phyloP scores from a whole-genome alignment of 495 filamentous ascomycete genomes.

The Penicillium desertorum region DNA sequence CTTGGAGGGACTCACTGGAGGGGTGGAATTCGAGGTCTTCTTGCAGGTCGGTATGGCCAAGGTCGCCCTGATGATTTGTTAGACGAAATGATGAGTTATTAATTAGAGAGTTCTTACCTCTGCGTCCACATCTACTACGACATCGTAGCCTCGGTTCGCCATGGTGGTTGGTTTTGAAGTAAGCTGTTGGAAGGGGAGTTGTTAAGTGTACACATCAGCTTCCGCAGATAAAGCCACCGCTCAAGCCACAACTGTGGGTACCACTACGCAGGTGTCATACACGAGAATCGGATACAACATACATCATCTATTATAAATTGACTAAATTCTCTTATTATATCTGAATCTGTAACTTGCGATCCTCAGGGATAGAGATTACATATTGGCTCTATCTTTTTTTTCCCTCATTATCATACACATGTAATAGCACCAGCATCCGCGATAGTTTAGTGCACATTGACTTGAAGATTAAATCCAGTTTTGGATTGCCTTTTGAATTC shows the following conservation, averaged over 20 bases:
- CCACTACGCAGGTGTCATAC: slow-evolving; percentile 2
- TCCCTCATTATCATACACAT: slow-evolving; percentile 2
- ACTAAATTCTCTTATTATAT: background rate
- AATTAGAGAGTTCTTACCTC: slow-evolving; percentile 56
- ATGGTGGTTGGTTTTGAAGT: slow-evolving; percentile 48
- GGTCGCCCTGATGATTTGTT: slow-evolving; percentile 69
- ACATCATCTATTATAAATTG: background rate
- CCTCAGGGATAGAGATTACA: background rate
- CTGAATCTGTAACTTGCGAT: background rate
- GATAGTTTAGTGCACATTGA: background rate
- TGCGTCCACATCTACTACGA: slow-evolving; percentile 93
- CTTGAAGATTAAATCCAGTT: slow-evolving; percentile 14
- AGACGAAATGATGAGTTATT: slow-evolving; percentile 10
- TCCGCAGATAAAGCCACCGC: slow-evolving; percentile 29
- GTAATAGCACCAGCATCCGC: background rate
- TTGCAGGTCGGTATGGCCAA: slow-evolving; percentile 96
- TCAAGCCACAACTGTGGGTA: slow-evolving; percentile 26
- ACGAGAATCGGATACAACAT: background rate
- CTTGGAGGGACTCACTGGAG: slow-evolving; percentile 59
- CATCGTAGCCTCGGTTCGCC: slow-evolving; percentile 89
- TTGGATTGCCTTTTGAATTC: slow-evolving; percentile 28
- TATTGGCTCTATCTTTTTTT: background rate
- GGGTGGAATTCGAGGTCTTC: slow-evolving; percentile 99
- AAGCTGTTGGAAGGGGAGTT: slow-evolving; percentile 20
- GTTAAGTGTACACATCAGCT: slow-evolving; percentile 36